Conservation (phyloP, 257 asterid species). For the Thymus quinquecostatus region DNA sequence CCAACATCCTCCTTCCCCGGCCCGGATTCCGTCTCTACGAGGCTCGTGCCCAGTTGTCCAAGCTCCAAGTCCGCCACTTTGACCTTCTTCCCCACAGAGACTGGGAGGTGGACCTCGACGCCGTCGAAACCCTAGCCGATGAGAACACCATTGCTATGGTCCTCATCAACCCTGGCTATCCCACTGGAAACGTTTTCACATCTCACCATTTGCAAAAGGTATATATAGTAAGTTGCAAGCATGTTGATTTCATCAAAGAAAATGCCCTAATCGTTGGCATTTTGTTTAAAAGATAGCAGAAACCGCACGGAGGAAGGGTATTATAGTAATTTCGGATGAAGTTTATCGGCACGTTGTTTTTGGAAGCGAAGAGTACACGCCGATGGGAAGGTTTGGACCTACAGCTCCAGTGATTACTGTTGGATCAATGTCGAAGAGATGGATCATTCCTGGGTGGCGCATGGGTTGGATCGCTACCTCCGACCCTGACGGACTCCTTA, state of each 20-base stretch:
- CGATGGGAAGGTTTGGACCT: slow-evolving; percentile 60
- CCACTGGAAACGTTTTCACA: slow-evolving; percentile 68
- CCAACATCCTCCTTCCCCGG: slow-evolving; percentile 63
- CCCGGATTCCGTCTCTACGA: slow-evolving; percentile 67
- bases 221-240: too few relatives aligned
- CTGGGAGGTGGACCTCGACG: slow-evolving; percentile 71
- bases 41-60: slow-evolving; percentile 53
- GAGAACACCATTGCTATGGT: slow-evolving; percentile 69
- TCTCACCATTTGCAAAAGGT: slow-evolving; percentile 64
- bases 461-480: slow-evolving; percentile 65
- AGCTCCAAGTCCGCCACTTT: slow-evolving; percentile 59
- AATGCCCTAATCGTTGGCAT: background rate
- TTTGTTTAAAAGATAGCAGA: slow-evolving; percentile 52
- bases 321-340: slow-evolving; percentile 68
- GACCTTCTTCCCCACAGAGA: slow-evolving; percentile 58
- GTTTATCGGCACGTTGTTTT: slow-evolving; percentile 61
- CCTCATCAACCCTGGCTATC: slow-evolving; percentile 70
- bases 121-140: slow-evolving; percentile 61
- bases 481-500: slow-evolving; percentile 64
- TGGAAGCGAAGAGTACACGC: slow-evolving; percentile 48
- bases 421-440: slow-evolving; percentile 72
- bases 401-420: slow-evolving; percentile 56
- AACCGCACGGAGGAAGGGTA: slow-evolving; percentile 55
- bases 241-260: background rate
- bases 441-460: slow-evolving; percentile 87